A percentile compares a stretch with the other conserved stretches of the same genome.
phyloP scores from a whole-genome alignment of 129 eudicot genomes.

The Flaveria sonorensis region DNA sequence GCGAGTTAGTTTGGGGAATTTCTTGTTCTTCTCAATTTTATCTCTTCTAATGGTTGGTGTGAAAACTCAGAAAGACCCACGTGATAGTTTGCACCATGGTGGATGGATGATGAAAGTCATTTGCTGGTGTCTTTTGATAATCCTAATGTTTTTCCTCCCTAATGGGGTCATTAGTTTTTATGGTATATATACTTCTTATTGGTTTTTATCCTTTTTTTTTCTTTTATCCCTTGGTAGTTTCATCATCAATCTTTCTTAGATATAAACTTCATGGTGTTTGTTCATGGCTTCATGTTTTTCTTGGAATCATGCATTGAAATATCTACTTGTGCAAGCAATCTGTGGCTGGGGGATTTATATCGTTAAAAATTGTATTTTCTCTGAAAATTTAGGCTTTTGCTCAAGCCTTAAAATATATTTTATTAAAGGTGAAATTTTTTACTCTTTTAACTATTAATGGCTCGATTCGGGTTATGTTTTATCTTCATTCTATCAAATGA shows the following conservation, averaged over 20 bases:
- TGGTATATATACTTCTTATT: constrained; percentile 48
- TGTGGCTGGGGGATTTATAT: background rate
- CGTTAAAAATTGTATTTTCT: background rate
- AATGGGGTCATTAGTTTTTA: constrained; percentile 86
- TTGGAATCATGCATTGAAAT: background rate
- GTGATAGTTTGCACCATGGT: constrained; percentile 92
- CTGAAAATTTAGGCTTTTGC: background rate
- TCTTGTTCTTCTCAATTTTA: constrained; percentile 76
- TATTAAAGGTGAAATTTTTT: background rate
- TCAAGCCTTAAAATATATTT: background rate
- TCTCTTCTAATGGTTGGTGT: constrained; percentile 89
- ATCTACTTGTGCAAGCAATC: background rate
- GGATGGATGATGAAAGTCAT: constrained; percentile 99
- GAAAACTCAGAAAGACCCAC: constrained; percentile 94
- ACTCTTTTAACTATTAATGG: background rate
- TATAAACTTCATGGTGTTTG: background rate
- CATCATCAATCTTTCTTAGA: background rate
- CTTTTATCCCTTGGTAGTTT: background rate
- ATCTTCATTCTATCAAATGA: background rate
- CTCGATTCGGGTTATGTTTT: background rate
- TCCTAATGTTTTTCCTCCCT: constrained; percentile 91
- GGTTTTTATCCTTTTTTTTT: background rate
- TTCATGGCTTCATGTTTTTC: background rate
- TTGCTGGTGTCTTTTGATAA: constrained; percentile 84
- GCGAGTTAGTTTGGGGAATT: constrained; percentile 98